phyloP scores from a whole-genome alignment of 306 rosid species.

The Sesbania bispinosa region DNA sequence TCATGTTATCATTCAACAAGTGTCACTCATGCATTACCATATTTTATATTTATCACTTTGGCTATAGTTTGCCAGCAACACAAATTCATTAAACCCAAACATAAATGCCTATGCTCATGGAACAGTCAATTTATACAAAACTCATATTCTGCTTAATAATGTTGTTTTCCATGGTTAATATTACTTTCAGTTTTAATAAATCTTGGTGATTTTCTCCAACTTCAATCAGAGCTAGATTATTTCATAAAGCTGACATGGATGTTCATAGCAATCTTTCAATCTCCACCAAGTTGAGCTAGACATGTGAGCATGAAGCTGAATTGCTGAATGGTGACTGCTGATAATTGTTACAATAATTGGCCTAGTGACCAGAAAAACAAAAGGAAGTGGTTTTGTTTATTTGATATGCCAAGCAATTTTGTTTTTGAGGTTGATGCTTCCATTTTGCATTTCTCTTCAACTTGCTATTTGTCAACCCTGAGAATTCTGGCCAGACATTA shows the following conservation, averaged over 20 bases:
- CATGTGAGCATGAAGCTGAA: constrained; percentile 23
- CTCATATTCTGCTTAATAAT: constrained; percentile 1
- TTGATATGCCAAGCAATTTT: too few relatives aligned
- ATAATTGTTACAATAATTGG: constrained; percentile 14
- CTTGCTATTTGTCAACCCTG: neutral
- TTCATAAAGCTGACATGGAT: constrained; percentile 14
- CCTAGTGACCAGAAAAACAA: constrained; percentile 6
- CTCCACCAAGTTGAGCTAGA: constrained; percentile 10
- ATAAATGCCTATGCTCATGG: neutral
- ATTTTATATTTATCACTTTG: neutral
- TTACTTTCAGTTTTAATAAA: neutral
- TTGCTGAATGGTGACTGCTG: constrained; percentile 10
- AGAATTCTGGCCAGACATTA: neutral
- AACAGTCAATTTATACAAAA: neutral
- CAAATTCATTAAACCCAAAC: too few relatives aligned
- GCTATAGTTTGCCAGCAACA: neutral
- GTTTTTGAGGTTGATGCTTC: constrained; percentile 2
- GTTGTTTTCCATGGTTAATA: neutral
- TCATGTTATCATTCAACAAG: neutral
- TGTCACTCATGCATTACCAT: neutral
- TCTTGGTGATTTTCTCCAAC: constrained; percentile 1
- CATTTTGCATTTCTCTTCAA: neutral
- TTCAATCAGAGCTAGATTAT: constrained; percentile 1
- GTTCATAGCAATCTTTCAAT: constrained; percentile 16
- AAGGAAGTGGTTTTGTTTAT: neutral